Evolutionary conservation across 129 eudicot genomes (phyloP).

Genomic region (Flaveria robusta): DNA sequence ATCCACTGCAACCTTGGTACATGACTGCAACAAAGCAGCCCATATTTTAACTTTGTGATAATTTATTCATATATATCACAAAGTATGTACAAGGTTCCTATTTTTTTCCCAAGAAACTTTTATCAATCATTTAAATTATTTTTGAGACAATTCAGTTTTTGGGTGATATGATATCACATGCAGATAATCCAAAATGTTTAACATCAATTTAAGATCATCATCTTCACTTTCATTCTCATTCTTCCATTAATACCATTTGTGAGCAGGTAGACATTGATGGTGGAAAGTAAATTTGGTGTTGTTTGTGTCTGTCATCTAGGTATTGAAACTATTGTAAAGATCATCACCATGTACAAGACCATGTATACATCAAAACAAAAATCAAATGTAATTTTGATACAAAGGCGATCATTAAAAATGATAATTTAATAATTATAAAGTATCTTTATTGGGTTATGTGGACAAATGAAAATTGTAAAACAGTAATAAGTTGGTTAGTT

Average conservation of each 20-base stretch:
- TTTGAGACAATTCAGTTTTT: not conserved
- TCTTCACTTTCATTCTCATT: not conserved
- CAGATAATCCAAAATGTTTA: not conserved
- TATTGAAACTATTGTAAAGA: not conserved
- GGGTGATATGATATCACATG: not conserved
- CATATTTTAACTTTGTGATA: not conserved
- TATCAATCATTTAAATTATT: no score
- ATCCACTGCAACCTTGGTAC: slow-evolving; percentile 16
- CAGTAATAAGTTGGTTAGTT: no score
- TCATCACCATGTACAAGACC: not conserved
- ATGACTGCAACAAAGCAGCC: slow-evolving; percentile 1
- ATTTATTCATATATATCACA: no score
- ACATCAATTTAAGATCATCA: not conserved
- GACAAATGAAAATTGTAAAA: no score
- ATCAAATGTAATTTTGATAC: no score
- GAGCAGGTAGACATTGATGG: not conserved
- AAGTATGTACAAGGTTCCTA: not conserved
- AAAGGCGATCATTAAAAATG: not conserved
- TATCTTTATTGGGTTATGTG: no score
- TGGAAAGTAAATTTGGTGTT: not conserved
- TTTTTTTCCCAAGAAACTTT: not conserved
- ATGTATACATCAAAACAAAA: not conserved
- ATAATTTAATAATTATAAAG: no score
- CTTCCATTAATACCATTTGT: not conserved
- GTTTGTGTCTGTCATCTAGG: not conserved